These are phyloP conservation scores for Dinochytrium kinnereticum DNA, from an alignment of 371 early-diverging fungal species.

Conservation along the genomic window DNA sequence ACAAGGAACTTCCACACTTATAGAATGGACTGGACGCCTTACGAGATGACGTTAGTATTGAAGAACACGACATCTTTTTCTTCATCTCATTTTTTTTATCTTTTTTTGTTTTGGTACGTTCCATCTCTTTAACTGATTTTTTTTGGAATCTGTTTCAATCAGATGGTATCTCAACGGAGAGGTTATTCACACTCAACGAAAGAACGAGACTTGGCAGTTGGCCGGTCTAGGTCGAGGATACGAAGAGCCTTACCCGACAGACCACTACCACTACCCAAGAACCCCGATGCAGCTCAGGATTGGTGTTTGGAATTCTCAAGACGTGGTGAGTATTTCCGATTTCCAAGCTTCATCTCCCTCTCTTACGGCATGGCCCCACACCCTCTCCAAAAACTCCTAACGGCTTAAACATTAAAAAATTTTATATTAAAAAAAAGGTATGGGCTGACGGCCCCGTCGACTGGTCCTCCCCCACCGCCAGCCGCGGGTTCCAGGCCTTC, in stretches of 20 bases:
- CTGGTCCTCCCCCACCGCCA: slow-evolving; percentile 3
- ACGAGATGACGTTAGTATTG: slow-evolving; percentile 4
- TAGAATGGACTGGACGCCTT: slow-evolving; percentile 32
- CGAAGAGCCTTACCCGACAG: neutral
- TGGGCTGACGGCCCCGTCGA: slow-evolving; percentile 33
- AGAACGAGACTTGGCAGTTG: slow-evolving; percentile 21
- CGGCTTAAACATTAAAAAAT: no score
- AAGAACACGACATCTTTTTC: no score
- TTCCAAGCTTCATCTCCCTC: no score
- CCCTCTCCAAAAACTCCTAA: no score
- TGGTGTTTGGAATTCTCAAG: slow-evolving; percentile 27
- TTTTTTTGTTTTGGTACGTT: neutral
- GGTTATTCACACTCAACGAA: slow-evolving; percentile 20
- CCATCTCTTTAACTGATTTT: neutral
- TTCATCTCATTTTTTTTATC: neutral
- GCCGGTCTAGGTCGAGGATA: slow-evolving; percentile 11
- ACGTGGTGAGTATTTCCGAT: no score
- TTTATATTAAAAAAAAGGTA: neutral
- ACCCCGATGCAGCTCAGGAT: slow-evolving; percentile 23
- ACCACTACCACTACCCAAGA: slow-evolving; percentile 36
- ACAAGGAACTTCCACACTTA: slow-evolving; percentile 25
- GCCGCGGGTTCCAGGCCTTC: slow-evolving; percentile 2
- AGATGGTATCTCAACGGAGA: slow-evolving; percentile 26
- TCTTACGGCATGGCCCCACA: no score
- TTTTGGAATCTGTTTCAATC: neutral